These are phyloP conservation scores for Vanilla planifolia DNA, from an alignment of 106 monocot genomes.

Conservation along the genomic window DNA sequence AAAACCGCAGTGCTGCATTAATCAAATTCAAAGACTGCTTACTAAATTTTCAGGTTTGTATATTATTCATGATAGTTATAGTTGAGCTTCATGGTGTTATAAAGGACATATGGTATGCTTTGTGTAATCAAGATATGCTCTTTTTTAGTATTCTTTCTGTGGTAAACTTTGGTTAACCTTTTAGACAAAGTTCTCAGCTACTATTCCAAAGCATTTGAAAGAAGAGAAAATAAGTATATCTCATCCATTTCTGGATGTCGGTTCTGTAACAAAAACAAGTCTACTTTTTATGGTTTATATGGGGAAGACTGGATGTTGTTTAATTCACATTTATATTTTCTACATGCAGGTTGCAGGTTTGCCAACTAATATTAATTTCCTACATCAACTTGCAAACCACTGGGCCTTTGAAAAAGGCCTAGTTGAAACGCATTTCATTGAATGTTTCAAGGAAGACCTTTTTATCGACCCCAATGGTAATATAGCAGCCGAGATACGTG, in stretches of 20 bases:
- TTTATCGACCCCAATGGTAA: conserved; percentile 26
- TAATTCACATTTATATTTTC: neutral
- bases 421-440: conserved; percentile 96
- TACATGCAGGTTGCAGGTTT: conserved; percentile 82
- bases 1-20: conserved; percentile 75
- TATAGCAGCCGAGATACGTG: conserved; percentile 19
- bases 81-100: too few species aligned
- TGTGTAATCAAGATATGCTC: too few species aligned
- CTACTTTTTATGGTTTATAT: neutral
- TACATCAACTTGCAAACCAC: conserved; percentile 74
- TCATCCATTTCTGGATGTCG: neutral
- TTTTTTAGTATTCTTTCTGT: too few species aligned
- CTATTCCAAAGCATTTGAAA: too few species aligned
- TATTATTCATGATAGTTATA: neutral
- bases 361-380: conserved; percentile 92
- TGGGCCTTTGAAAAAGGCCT: conserved; percentile 87
- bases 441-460: conserved; percentile 74
- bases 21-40: conserved; percentile 75
- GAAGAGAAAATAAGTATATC: too few species aligned
- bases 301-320: neutral
- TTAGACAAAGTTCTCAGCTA: too few species aligned
- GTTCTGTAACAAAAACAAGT: neutral
- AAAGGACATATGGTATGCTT: too few species aligned
- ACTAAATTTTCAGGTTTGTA: conserved; percentile 76
- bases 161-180: too few species aligned